Base-by-base conservation (phyloP, 2,329 filamentous ascomycete species). In the Fusarium algeriense region DNA sequence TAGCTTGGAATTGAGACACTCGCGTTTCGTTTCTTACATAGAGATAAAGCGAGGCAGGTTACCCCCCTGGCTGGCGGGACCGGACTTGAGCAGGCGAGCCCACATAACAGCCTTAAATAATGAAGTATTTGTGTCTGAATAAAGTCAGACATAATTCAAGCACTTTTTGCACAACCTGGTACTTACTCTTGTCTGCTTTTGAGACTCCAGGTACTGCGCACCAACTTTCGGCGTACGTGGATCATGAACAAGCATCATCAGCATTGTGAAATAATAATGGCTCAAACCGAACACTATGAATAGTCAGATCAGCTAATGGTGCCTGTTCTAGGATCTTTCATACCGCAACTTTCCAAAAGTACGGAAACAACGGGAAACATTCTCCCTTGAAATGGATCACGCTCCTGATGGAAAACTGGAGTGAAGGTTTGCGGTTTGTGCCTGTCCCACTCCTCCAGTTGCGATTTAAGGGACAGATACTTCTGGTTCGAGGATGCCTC, bases 91-190 rank as follows among this genome's bases (percentile, higher is more conserved):
- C 19, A 32, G 10, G 45, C 45, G 26, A 48, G 28, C 5, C 19
- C 45, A n/a, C 45, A 48, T 14, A 48, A 9, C 11, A 48, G 30
- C 15, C 45, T 48, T 2, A 48, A 10, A 28, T 20, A 32, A 30
- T 48, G 13, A 10, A 20, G 4, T 48, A 48, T 32, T 6, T 5
- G 15, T 7, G 20, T 32, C 45, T 48, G 10, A 13, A 48, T 2
- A 28, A 10, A 32, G 19, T 48, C 14, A 32, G 28, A 12, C 2
- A 20, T 32, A 12, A 30, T 15, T 3, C 14, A 20, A 7, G 9
- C 6, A n/a, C 6, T 2, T 3, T 3, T 4, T 20, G 3, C 30
- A 2, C 12, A 0, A 3, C 6, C 10, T 30, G 6, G 30, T 9
- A 17, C 45, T 48, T 13, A 48, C 45, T 48, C 28, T 32, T 4